A percentile compares a stretch with the other conserved stretches of the same genome.
Conservation (phyloP, 768 basidiomycete genomes). For the Hericium alpestre region DNA sequence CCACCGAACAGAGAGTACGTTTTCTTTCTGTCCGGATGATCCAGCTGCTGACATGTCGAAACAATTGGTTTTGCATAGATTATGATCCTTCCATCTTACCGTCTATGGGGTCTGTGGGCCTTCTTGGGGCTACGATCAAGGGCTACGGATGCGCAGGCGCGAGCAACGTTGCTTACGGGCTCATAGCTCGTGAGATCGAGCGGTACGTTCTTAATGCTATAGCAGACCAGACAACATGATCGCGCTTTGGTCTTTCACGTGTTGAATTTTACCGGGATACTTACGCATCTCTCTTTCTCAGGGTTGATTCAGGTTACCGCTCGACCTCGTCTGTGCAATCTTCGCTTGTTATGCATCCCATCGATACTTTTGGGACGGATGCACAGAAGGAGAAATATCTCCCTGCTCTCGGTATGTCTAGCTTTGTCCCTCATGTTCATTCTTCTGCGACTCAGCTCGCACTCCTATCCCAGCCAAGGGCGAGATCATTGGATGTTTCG, state of each 20-base stretch:
- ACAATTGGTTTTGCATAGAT: conserved; percentile 31
- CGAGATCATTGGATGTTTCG: conserved; percentile 87
- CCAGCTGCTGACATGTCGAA: not conserved
- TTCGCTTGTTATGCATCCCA: conserved; percentile 93
- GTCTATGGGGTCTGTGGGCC: conserved; percentile 88
- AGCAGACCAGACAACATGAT: not conserved
- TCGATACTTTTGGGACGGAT: conserved; percentile 79
- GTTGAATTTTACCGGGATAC: not conserved
- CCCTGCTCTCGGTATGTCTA: conserved; percentile 57
- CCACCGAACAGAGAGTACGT: conserved; percentile 76
- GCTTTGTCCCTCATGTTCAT: not conserved
- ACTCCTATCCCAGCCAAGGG: conserved; percentile 48
- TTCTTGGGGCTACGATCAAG: conserved; percentile 85
- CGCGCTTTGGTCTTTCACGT: not conserved
- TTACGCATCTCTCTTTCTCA: conserved; percentile 19
- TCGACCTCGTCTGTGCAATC: conserved; percentile 93
- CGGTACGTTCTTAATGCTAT: conserved; percentile 35
- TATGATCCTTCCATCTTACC: conserved; percentile 68
- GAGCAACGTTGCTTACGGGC: conserved; percentile 85
- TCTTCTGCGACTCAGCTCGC: not conserved
- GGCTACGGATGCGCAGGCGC: conserved; percentile 93
- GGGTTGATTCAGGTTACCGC: conserved; percentile 94
- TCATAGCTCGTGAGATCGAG: conserved; percentile 91
- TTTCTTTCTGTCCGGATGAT: not conserved
- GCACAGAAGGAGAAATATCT: conserved; percentile 88